Percentiles rank a stretch among this genome's conserved stretches.
Evolutionary conservation across 345 rosid genomes (phyloP).

Genomic region (Populus alba): DNA sequence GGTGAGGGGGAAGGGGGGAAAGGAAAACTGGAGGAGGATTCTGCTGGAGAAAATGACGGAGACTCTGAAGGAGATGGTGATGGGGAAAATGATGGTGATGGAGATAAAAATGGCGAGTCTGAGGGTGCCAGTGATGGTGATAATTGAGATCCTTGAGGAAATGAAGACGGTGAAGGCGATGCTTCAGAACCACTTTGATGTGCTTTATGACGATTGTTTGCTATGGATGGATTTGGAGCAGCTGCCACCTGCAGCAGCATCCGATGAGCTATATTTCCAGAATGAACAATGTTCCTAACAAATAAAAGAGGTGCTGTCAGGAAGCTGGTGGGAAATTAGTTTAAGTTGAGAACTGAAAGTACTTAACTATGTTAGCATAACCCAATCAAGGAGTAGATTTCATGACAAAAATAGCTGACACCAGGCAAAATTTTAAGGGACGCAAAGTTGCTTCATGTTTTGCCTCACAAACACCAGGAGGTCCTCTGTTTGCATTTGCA

Average conservation of each 20-base stretch:
- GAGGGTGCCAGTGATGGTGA: slow-evolving; percentile 32
- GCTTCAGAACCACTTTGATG: slow-evolving; percentile 2
- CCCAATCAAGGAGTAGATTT: background rate
- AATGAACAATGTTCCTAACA: slow-evolving; percentile 34
- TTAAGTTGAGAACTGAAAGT: background rate
- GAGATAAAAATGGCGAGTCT: background rate
- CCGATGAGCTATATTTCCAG: slow-evolving; percentile 29
- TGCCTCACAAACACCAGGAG: background rate
- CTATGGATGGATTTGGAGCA: slow-evolving; percentile 11
- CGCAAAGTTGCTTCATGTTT: background rate
- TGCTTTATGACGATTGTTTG: slow-evolving; percentile 1
- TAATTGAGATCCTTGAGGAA: slow-evolving; percentile 22
- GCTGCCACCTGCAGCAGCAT: slow-evolving; percentile 39
- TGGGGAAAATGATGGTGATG: slow-evolving; percentile 17
- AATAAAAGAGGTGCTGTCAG: slow-evolving; percentile 11
- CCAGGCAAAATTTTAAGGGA: background rate
- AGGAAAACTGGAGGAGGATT: slow-evolving; percentile 22
- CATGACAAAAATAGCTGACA: background rate
- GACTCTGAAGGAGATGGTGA: slow-evolving; percentile 34
- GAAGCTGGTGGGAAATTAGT: slow-evolving; percentile 3
- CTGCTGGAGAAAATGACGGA: slow-evolving; percentile 31
- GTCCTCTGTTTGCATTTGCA: background rate
- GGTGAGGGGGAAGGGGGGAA: slow-evolving; percentile 41
- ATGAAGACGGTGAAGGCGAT: slow-evolving; percentile 19
- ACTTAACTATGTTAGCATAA: background rate